These are phyloP conservation scores for Amyloporia xantha DNA, from an alignment of 768 basidiomycete species.

Conservation along the genomic window DNA sequence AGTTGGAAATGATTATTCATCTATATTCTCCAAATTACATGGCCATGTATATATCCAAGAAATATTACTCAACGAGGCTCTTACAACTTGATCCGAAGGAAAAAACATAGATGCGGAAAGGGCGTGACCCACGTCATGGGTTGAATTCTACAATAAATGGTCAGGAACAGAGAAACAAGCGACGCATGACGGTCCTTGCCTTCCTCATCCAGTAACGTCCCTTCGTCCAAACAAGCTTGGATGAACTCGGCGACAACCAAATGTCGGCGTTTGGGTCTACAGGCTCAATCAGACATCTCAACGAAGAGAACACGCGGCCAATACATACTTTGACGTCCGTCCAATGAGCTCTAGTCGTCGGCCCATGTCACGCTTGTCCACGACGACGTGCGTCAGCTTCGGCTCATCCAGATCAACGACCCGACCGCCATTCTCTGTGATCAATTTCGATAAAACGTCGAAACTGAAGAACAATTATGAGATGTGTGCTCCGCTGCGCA, in stretches of 20 bases:
- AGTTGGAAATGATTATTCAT: no score
- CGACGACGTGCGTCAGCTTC: constrained; percentile 79
- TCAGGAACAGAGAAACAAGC: neutral
- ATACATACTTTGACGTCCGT: constrained; percentile 61
- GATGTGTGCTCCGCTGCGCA: constrained; percentile 20
- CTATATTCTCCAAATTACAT: no score
- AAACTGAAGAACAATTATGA: constrained; percentile 73
- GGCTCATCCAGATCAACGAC: constrained; percentile 64
- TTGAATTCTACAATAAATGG: constrained; percentile 8
- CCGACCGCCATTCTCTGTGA: constrained; percentile 67
- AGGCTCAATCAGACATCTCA: constrained; percentile 5
- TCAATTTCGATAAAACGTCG: constrained; percentile 38
- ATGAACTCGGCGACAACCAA: constrained; percentile 77
- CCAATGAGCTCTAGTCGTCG: constrained; percentile 66
- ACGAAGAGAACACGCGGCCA: constrained; percentile 1
- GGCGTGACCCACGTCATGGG: constrained; percentile 5
- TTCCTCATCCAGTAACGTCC: constrained; percentile 78
- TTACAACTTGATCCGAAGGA: no score
- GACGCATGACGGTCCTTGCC: no score
- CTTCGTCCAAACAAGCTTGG: constrained; percentile 73
- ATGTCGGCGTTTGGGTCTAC: constrained; percentile 74
- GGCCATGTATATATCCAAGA: no score
- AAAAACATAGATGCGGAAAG: no score
- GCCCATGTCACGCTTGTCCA: constrained; percentile 77
- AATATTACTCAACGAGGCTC: no score